Percentiles rank a stretch among this genome's conserved stretches.
Evolutionary conservation across 2,329 filamentous ascomycete genomes (phyloP).

Genomic region (Simplicillium sp.): DNA sequence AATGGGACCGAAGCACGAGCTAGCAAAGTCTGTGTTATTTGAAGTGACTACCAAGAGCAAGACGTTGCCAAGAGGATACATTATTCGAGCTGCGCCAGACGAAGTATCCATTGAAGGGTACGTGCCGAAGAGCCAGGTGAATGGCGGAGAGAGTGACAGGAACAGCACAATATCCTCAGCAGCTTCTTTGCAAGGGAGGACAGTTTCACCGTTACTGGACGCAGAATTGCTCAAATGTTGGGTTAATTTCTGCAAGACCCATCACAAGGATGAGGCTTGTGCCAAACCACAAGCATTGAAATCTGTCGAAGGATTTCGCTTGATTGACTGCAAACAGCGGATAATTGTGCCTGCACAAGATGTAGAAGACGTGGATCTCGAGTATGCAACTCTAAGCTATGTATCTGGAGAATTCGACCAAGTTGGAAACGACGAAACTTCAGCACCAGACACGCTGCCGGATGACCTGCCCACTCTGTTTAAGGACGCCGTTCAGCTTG

Average conservation of each 20-base stretch:
- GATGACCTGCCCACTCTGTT: conserved; percentile 18
- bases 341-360: conserved; percentile 19
- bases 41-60: conserved; percentile 26
- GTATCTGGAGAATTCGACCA: conserved; percentile 8
- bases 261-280: conserved; percentile 17
- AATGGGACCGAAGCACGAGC: conserved; percentile 24
- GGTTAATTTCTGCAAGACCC: conserved; percentile 22
- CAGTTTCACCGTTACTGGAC: conserved; percentile 19
- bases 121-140: conserved; percentile 1
- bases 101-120: conserved; percentile 15
- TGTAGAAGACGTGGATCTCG: conserved; percentile 11
- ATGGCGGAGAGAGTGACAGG: not conserved
- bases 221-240: conserved; percentile 19
- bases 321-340: conserved; percentile 21
- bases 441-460: conserved; percentile 12
- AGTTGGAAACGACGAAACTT: conserved; percentile 6
- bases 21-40: conserved; percentile 23
- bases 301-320: conserved; percentile 17
- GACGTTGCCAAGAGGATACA: conserved; percentile 25
- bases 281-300: conserved; percentile 4
- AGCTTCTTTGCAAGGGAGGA: conserved; percentile 17
- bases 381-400: conserved; percentile 27
- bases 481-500: conserved; percentile 21
- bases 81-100: conserved; percentile 18
- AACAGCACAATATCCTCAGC: not conserved